Evolutionary conservation across 1,284 basidiomycete genomes (phyloP), one percentile per base, ranked within the genome.

Genomic region (Phellinidium pouzarii): DNA sequence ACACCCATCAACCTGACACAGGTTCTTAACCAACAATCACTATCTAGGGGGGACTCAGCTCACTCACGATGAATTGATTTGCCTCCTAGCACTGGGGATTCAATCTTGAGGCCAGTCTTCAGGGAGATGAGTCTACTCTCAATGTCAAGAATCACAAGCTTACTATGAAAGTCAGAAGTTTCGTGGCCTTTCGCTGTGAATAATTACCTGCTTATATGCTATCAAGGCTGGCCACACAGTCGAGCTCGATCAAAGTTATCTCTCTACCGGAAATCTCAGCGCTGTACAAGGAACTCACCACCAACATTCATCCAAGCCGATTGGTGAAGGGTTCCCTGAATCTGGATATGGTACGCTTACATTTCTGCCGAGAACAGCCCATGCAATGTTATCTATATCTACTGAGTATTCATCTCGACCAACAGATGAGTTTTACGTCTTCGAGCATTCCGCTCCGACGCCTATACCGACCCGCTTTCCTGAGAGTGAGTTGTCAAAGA

Each of bases 1-100:
- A 86, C 84, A 6, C 83, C 85, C 0, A 71, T 87, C 53, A 88
- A 89, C 61, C 63, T 87, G 11, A 87, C 85, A 4, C 84, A 87
- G 74, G 84, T 84, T 58, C 41, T 64, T 53, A 4, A 26, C 17
- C 31, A 34, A 43, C 2, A 38, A 20, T 4, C 17, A 9, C 8
- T 42, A 23, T 9, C 19, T 26, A 42, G 19, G 34, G 42, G 37
- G 46, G 27, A 8, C 22, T n/a, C 22, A 26, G 25, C 38, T 29
- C 50, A 27, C 38, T 29, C 50, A 27, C 58, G 23, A 45, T 51
- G 31, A 50, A n/a, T 34, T 12, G 3, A 53, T 12, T 23, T 22
- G n/a, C 20, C 29, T 20, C 43, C 37, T 22, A 87, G 82, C 85
- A 87, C 62, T 87, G 84, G 84, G 86, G 85, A 27, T 88, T 87